Conservation (phyloP, 2,329 filamentous ascomycete genomes). For the Aureobasidium sp. region DNA sequence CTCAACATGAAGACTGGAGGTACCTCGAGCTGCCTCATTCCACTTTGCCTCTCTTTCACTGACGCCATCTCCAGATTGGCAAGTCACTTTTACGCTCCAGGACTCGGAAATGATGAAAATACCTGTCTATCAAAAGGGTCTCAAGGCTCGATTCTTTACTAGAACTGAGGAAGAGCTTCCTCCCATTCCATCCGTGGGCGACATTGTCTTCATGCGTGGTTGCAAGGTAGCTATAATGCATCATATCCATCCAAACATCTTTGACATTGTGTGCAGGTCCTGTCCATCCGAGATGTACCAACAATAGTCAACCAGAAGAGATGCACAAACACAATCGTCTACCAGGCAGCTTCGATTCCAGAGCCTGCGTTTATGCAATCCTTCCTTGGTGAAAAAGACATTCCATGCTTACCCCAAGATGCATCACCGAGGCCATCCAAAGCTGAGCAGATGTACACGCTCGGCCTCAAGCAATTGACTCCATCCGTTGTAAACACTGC, state of each 20-base stretch:
- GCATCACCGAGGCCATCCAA: slow-evolving; percentile 14
- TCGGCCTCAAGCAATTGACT: slow-evolving; percentile 13
- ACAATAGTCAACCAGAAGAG: slow-evolving; percentile 11
- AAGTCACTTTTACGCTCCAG: slow-evolving; percentile 30
- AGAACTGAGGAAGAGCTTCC: slow-evolving; percentile 29
- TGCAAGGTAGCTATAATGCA: slow-evolving; percentile 20
- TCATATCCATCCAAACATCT: neutral
- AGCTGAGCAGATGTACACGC: slow-evolving; percentile 28
- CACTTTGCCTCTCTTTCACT: neutral
- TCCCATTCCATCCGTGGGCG: slow-evolving; percentile 40
- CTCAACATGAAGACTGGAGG: slow-evolving; percentile 45
- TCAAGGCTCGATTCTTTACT: slow-evolving; percentile 54
- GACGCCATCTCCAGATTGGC: slow-evolving; percentile 15
- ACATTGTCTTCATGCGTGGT: slow-evolving; percentile 54
- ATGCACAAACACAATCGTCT: slow-evolving; percentile 19
- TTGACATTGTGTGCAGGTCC: neutral
- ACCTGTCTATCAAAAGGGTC: slow-evolving; percentile 25
- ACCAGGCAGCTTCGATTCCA: slow-evolving; percentile 21
- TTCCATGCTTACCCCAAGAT: slow-evolving; percentile 17
- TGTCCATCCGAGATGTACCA: neutral
- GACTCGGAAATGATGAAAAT: slow-evolving; percentile 23
- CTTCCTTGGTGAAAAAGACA: slow-evolving; percentile 18
- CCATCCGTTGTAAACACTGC: neutral
- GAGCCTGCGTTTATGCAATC: slow-evolving; percentile 21
- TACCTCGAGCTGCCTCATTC: slow-evolving; percentile 18